A percentile compares a stretch with the other conserved stretches of the same genome.
phyloP scores from a whole-genome alignment of 1,139 yeast genomes.

The Yamadazyma taylorii region DNA sequence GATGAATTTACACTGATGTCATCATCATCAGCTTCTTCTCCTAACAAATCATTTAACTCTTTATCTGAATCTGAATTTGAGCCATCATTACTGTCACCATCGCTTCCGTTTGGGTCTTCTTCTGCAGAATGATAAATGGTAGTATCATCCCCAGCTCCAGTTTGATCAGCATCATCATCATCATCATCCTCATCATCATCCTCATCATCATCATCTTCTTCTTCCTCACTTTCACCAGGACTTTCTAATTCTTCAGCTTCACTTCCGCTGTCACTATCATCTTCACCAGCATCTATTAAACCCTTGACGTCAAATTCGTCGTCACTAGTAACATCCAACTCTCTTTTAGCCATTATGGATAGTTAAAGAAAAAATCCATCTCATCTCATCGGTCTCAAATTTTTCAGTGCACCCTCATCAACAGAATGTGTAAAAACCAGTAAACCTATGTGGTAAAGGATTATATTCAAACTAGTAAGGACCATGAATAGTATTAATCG shows the following conservation, averaged over 20 bases:
- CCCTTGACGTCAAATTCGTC: constrained; percentile 32
- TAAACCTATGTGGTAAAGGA: neutral
- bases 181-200: constrained; percentile 7
- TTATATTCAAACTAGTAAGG: neutral
- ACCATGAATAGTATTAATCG: constrained; percentile 46
- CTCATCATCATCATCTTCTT: constrained; percentile 14
- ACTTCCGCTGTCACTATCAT: constrained; percentile 20
- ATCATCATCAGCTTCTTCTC: constrained; percentile 48
- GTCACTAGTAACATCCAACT: constrained; percentile 16
- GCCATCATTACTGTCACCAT: constrained; percentile 22
- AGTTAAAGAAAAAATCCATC: constrained; percentile 1
- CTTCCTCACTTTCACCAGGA: constrained; percentile 30
- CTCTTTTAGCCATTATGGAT: constrained; percentile 10
- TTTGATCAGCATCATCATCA: constrained; percentile 23
- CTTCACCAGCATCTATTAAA: constrained; percentile 21
- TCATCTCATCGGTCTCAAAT: constrained; percentile 16
- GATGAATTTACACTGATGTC: constrained; percentile 37
- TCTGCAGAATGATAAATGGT: constrained; percentile 20
- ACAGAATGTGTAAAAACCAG: constrained; percentile 11
- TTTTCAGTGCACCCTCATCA: constrained; percentile 10
- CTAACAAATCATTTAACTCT: constrained; percentile 59
- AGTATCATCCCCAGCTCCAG: constrained; percentile 22
- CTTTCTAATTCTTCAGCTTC: constrained; percentile 33
- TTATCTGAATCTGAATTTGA: constrained; percentile 55
- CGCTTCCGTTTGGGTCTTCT: constrained; percentile 23